A percentile compares a stretch with the other conserved stretches of the same genome.
These are phyloP conservation scores for Brettanomyces naardenensis DNA, from an alignment of 805 yeast species.

Conservation along the genomic window DNA sequence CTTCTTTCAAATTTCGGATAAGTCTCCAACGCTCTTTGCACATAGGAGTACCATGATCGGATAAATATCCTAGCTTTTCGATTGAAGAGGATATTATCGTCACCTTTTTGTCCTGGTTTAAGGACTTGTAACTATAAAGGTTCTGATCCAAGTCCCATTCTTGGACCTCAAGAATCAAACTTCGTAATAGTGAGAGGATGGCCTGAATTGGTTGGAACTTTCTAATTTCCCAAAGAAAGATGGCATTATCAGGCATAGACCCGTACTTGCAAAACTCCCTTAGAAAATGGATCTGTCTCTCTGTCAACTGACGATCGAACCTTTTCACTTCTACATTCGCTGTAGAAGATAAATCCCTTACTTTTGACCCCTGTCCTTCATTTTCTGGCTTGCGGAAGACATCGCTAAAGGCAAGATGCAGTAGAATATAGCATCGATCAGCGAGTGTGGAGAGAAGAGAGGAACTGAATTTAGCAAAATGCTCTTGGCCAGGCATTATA, in stretches of 20 bases:
- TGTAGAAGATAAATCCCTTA: conserved; percentile 8
- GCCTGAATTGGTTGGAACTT: conserved; percentile 22
- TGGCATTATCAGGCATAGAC: conserved; percentile 13
- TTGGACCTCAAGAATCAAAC: conserved; percentile 10
- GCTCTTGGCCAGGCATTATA: conserved; percentile 10
- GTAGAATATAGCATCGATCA: conserved; percentile 14
- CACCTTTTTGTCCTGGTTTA: conserved; percentile 10
- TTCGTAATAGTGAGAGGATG: conserved; percentile 11
- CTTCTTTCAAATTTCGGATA: conserved; percentile 14
- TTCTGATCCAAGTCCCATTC: neutral
- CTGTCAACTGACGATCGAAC: conserved; percentile 6
- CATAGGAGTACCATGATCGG: conserved; percentile 19
- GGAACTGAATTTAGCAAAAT: conserved; percentile 13
- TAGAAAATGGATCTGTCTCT: conserved; percentile 15
- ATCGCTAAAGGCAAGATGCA: conserved; percentile 10
- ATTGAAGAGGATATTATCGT: conserved; percentile 11
- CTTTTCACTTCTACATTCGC: conserved; percentile 7
- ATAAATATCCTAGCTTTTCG: conserved; percentile 15
- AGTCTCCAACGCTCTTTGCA: conserved; percentile 23
- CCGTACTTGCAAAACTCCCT: conserved; percentile 15
- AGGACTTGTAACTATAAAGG: neutral
- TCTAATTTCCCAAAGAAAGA: conserved; percentile 20
- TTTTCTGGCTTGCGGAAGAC: neutral
- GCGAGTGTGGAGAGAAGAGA: conserved; percentile 14
- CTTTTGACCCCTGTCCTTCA: neutral